Evolutionary conservation across 306 rosid genomes (phyloP), one percentile per base, ranked within the genome.

Genomic region (Acacia melanoxylon): DNA sequence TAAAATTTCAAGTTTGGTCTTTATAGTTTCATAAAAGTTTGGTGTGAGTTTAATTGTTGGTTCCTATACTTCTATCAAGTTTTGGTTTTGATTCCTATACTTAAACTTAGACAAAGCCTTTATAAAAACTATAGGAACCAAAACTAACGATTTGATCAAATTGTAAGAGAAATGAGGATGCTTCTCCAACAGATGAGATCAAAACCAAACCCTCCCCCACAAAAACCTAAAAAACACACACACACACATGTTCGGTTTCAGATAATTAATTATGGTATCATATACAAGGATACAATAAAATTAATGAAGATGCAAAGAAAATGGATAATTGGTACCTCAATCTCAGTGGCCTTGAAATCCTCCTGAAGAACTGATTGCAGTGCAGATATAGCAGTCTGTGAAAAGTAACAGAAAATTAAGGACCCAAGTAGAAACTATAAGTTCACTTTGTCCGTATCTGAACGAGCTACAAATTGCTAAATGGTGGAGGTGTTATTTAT

Each of bases 361-460:
- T 96, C 98, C 82, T 93, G 99, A 70, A 95, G 98, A 86, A 95
- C 99, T 42, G 98, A 93, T 86, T 96, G 99, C 89, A 96, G 80
- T 5, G 99, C 98, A 61, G 99, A 94, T 82, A 96, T 93, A 29
- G 97, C 97, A 83, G 99, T 92, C 99, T 96, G 78, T 22, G 87
- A 82, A 86, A 81, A 62, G 44, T 19, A 68, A 29, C 31, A 82
- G 31, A 84, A 6, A 29, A 45, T 35, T 29, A 44, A 74, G 74
- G 58, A 73, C 44, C 37, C 48, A 3, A 52, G 74, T 46, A 48
- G 67, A 71, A 35, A 67, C 44, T n/a, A 35, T 17, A 29, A 59
- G 6, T 46, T 71, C 65, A 74, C 19, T 1, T 3, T 80, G 49
- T 68, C 15, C 54, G 12, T n/a, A 69, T 69, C 33, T 42, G 35